Evolutionary conservation across 345 rosid species (phyloP), one percentile per base, ranked within the genome.

Genomic region (Passiflora organensis): DNA sequence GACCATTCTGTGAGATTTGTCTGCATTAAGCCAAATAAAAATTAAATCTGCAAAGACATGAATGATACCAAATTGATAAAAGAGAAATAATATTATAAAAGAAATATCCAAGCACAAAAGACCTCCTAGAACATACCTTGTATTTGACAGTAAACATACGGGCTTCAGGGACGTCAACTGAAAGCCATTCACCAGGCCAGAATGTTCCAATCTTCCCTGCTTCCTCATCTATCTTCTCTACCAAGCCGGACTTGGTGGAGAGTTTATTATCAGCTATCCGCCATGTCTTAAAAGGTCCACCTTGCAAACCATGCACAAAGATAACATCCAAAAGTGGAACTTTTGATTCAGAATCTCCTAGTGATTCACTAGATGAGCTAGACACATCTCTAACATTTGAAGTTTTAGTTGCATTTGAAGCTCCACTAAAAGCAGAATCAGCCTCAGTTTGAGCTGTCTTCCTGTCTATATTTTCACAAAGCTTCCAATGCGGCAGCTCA

Each of bases 111-210:
- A 36, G 53, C 59, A 46, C 34, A 32, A 51, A 32, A 15, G 46
- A 19, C 51, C 19, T 45, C 32, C 6, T n/a, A 37, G 36, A 48
- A 66, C 81, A 72, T 70, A 93, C 99, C 97, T 93, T 89, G 79
- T 93, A 93, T 68, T 84, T 89, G 51, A 89, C 72, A 55, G 94
- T 69, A 79, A 89, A 93, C 76, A 89, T 48, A 66, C 96, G 91
- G 50, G 95, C 94, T 49, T 80, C 75, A 65, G 94, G 87, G 64
- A 93, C 77, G 73, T 93, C 99, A 64, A 58, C 67, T 52, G 95
- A 75, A 64, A 93, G 95, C 99, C 99, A 93, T 76, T 89, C 95
- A 67, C 79, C 83, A 17, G 99, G 99, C 99, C 99, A 93, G 79
- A 93, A 89, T 23, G 96, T 93, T 62, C 95, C 96, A 5, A 69